Evolutionary conservation across 805 yeast genomes (phyloP).

Genomic region (Yamadazyma paraphyllophila): DNA sequence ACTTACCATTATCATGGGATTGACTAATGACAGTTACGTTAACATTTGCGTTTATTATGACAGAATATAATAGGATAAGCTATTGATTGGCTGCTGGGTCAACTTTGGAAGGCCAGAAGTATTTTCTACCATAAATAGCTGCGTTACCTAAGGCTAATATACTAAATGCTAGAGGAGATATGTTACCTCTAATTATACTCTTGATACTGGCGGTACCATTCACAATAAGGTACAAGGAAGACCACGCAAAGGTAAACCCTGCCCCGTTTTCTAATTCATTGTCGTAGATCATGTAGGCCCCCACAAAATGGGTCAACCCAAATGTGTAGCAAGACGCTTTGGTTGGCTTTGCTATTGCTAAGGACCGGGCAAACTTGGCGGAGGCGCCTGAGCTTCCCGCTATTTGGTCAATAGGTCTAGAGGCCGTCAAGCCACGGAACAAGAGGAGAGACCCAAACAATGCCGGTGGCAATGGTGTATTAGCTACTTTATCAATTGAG

Average conservation of each 20-base stretch:
- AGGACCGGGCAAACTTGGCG: constrained; percentile 16
- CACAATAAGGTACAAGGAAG: constrained; percentile 65
- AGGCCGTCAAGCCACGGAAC: constrained; percentile 15
- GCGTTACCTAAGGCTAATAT: constrained; percentile 62
- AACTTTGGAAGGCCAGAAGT: constrained; percentile 42
- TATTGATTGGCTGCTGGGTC: no score
- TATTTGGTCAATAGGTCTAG: constrained; percentile 14
- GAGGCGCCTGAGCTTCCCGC: constrained; percentile 21
- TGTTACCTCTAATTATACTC: constrained; percentile 52
- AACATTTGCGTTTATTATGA: constrained; percentile 11
- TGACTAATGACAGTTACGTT: constrained; percentile 11
- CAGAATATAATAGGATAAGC: no score
- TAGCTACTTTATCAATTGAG: not conserved
- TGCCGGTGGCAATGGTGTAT: constrained; percentile 19
- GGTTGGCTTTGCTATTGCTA: constrained; percentile 33
- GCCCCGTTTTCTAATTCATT: constrained; percentile 76
- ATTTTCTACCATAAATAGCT: constrained; percentile 66
- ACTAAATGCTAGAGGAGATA: constrained; percentile 61
- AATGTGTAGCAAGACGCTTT: constrained; percentile 48
- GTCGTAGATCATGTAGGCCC: constrained; percentile 74
- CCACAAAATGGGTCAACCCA: constrained; percentile 61
- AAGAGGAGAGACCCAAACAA: constrained; percentile 16
- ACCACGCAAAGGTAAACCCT: constrained; percentile 82
- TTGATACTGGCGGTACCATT: constrained; percentile 61
- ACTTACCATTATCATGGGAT: constrained; percentile 73